Percentiles rank a stretch among this genome's conserved stretches.
These are phyloP conservation scores for Viola odorata DNA, from an alignment of 345 rosid genomes.

Conservation along the genomic window DNA sequence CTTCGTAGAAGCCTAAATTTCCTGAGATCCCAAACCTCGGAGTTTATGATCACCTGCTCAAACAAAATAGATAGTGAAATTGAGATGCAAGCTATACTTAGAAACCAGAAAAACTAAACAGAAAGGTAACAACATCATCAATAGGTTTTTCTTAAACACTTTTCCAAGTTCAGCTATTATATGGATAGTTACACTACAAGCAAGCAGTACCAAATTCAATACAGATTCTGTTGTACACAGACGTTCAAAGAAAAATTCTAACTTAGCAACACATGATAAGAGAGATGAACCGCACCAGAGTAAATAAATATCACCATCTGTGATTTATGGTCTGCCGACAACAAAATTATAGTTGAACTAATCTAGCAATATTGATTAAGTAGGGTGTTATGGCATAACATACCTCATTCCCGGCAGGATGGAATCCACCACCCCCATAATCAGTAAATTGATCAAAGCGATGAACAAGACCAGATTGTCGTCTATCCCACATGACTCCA, in stretches of 20 bases:
- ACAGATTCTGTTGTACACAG: too few species aligned
- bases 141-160: too few species aligned
- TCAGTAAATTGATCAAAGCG: conserved; percentile 91
- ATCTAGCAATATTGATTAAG: not conserved
- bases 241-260: too few species aligned
- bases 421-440: conserved; percentile 97
- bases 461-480: conserved; percentile 47
- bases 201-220: too few species aligned
- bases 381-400: not conserved
- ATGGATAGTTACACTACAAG: too few species aligned
- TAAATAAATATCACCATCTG: too few species aligned
- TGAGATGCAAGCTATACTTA: not conserved
- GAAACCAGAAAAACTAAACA: not conserved
- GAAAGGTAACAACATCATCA: too few species aligned
- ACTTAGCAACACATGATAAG: too few species aligned
- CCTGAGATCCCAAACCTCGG: conserved; percentile 97
- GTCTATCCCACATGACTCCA: conserved; percentile 82
- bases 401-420: conserved; percentile 99
- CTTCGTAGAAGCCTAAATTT: conserved; percentile 76
- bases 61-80: not conserved
- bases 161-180: too few species aligned
- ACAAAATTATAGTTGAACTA: not conserved
- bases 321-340: not conserved
- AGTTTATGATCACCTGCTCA: conserved; percentile 78
- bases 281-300: too few species aligned